Base-by-base conservation (phyloP, 2,329 filamentous ascomycete genomes). In the Phaeoacremonium minimum region DNA sequence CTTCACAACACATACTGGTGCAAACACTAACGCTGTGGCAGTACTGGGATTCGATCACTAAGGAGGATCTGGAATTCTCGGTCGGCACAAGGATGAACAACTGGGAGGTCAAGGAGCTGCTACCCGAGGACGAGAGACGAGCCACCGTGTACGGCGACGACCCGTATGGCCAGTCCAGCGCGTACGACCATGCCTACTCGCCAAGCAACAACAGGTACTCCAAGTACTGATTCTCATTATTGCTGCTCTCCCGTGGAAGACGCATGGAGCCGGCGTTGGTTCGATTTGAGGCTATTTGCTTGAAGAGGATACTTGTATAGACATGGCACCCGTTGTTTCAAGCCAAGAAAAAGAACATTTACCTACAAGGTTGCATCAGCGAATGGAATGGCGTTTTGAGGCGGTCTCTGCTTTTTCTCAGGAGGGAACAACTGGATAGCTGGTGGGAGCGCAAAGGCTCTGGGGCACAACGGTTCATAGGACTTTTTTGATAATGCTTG, bases 31-130 rank as follows among this genome's bases (percentile, higher is more conserved):
- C 26, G 34, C 39, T 31, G 30, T 31, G 40, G 36, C 49, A 93
- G 89, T 98, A 95, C 71, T 98, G 93, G 93, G 93, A 98, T 58
- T 96, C 90, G 13, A 98, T 98, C 61, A 98, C 93, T 15, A 89
- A 87, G 56, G 93, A 98, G 66, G 93, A 98, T 60, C 83, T 98
- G 47, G 93, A 98, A 60, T 98, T 98, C 64, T 95, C 89, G 4
- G 93, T 98, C 33, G 91, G 91, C 46, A 88, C 88, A 41, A 87
- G 91, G 60, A 85, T 87, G 65, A 94, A 95, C 67, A 96, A 93
- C 61, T 98, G 93, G 93, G 93, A 98, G 58, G 85, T 97, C 57
- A 97, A 97, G 69, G 91, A 97, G 45, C 73, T 87, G 9, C 72
- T 93, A 14, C 78, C 83, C 30, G 87, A 93, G 46, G 87, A 93